Percentiles rank a stretch among this genome's conserved stretches.
Conservation (phyloP, 1,139 yeast genomes). For the Martiniozyma asiatica region DNA sequence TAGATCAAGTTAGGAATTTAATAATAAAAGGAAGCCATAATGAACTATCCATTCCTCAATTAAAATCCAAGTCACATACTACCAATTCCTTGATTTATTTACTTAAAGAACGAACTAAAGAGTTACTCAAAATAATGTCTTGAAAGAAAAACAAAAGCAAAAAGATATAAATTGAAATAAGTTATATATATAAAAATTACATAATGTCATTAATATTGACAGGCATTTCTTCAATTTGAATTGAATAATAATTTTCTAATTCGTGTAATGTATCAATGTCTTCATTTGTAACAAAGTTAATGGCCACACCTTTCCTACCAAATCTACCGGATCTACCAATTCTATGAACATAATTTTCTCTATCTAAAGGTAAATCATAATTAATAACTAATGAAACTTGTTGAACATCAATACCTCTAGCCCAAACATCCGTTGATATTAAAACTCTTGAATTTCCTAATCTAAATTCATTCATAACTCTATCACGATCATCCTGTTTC, state of each 20-base stretch:
- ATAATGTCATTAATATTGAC: constrained; percentile 46
- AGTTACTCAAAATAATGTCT: constrained; percentile 19
- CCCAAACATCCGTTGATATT: constrained; percentile 95
- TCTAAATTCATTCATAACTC: constrained; percentile 78
- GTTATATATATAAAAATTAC: no score
- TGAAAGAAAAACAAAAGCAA: no score
- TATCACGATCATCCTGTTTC: constrained; percentile 87
- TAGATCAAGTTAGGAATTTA: constrained; percentile 7
- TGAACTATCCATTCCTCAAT: not conserved
- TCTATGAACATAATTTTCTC: constrained; percentile 85
- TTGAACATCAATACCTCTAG: constrained; percentile 95
- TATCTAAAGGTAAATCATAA: constrained; percentile 77
- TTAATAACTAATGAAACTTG: constrained; percentile 92
- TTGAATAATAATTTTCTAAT: constrained; percentile 66
- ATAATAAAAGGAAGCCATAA: constrained; percentile 4
- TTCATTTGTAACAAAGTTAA: constrained; percentile 68
- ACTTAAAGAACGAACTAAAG: constrained; percentile 27
- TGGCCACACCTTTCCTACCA: constrained; percentile 93
- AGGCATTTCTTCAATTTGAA: constrained; percentile 82
- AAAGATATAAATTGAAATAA: no score
- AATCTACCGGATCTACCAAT: constrained; percentile 98
- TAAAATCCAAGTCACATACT: constrained; percentile 1
- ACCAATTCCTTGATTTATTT: constrained; percentile 11
- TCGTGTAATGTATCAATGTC: constrained; percentile 53
- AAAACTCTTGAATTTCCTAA: constrained; percentile 70